Base-by-base conservation (phyloP, 1,284 basidiomycete genomes). In the Athelia sp. region DNA sequence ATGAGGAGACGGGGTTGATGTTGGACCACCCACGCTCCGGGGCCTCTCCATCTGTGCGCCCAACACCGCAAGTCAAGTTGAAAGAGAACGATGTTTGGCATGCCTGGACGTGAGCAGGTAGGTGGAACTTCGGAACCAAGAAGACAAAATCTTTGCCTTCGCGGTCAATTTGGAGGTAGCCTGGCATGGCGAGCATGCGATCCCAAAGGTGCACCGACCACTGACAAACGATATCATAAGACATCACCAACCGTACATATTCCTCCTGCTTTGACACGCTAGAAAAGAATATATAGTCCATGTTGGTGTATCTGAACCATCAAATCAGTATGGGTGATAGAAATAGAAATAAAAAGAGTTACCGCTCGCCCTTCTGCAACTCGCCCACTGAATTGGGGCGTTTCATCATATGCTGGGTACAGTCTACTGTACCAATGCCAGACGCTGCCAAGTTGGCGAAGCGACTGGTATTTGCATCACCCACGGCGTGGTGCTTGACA, bases 161-260 rank as follows among this genome's bases (percentile, higher is more conserved):
- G 24, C 22, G 15, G 17, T 53, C 38, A 22, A 26, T 13, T 14
- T 17, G 42, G 21, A 49, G 22, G 31, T 44, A 21, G 17, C 22
- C 19, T 13, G 50, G 50, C 8, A 48, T 24, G 32, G 10, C 34
- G 14, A 3, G 29, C 4, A 45, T 36, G 22, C 52, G 52, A 18
- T 18, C 15, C 17, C 24, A 17, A 3, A 54, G 35, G 31, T 54
- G 40, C 18, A 32, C 35, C 19, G 21, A 47, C 47, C 51, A 54
- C 40, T 54, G 52, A 22, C 52, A 54, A 6, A 45, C 51, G 29
- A 54, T 54, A 51, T 52, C 52, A 35, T 54, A 54, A n/a, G 51
- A 52, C 14, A 52, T 21, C 19, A 50, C 36, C 14, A 44, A 10
- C 43, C 19, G 15, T n/a, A 23, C 15, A 22, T 22, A 26, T 6